Evolutionary conservation across 2,329 filamentous ascomycete genomes (phyloP).

Genomic region (Chrysoporthe austroafricana): DNA sequence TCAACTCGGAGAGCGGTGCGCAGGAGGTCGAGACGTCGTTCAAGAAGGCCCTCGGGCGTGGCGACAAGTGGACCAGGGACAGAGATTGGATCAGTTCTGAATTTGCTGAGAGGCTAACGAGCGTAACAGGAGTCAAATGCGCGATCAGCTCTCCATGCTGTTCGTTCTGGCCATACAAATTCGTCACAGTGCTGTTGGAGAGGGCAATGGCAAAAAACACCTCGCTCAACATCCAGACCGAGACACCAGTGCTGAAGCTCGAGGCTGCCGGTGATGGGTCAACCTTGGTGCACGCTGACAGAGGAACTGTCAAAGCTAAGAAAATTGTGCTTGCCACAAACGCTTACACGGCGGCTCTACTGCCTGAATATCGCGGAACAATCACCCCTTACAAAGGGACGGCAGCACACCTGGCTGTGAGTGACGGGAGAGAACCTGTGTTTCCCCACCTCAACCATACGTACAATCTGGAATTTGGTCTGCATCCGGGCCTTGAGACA

Average conservation of each 20-base stretch:
- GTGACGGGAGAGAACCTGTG: constrained; percentile 9
- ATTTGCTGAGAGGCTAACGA: constrained; percentile 23
- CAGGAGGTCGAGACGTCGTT: constrained; percentile 14
- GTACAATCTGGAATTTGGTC: constrained; percentile 28
- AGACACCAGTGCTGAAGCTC: constrained; percentile 23
- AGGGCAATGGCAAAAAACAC: constrained; percentile 9
- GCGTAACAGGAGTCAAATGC: constrained; percentile 17
- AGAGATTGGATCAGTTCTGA: constrained; percentile 16
- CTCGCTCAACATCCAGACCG: constrained; percentile 23
- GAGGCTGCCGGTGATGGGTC: constrained; percentile 6
- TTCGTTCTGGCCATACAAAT: constrained; percentile 28
- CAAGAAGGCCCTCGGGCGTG: constrained; percentile 10
- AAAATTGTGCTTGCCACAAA: constrained; percentile 26
- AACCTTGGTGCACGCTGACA: constrained; percentile 15
- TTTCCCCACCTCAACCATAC: constrained; percentile 28
- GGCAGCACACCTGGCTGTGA: constrained; percentile 23
- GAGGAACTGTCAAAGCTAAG: constrained; percentile 16
- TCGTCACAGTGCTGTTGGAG: constrained; percentile 26
- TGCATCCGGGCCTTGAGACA: constrained; percentile 10
- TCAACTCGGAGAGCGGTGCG: constrained; percentile 13
- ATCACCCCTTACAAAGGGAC: constrained; percentile 26
- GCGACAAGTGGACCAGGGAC: constrained; percentile 23
- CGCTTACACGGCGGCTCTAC: constrained; percentile 20
- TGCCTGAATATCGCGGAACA: constrained; percentile 20
- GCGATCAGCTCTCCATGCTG: constrained; percentile 20